phyloP scores from a whole-genome alignment of 2,329 filamentous ascomycete species.

The Westerdykella sp. region DNA sequence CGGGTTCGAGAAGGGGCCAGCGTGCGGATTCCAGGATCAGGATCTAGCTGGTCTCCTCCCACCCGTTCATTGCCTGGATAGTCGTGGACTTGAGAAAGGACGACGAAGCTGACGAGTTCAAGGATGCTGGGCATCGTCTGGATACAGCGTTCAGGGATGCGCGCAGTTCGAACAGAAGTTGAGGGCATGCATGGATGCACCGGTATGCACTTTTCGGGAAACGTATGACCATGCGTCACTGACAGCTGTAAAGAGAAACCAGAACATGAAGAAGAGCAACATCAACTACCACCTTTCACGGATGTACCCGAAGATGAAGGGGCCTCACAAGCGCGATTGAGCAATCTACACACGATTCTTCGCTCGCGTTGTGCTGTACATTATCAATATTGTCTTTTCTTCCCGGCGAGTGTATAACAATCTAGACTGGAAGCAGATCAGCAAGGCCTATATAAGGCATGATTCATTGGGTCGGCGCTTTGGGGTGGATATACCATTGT shows the following conservation, averaged over 20 bases:
- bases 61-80: neutral
- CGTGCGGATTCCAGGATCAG: neutral
- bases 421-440: neutral
- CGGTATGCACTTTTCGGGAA: constrained; percentile 47
- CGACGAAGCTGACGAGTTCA: constrained; percentile 16
- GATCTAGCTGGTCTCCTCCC: neutral
- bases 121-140: constrained; percentile 82
- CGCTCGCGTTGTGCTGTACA: constrained; percentile 25
- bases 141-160: constrained; percentile 59
- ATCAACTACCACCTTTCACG: constrained; percentile 90
- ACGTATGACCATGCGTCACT: neutral
- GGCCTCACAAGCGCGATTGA: constrained; percentile 61
- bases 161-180: constrained; percentile 55
- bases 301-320: constrained; percentile 66
- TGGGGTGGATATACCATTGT: constrained; percentile 10
- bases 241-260: constrained; percentile 45
- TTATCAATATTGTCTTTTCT: constrained; percentile 3
- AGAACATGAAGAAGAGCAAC: constrained; percentile 59
- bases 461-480: constrained; percentile 10
- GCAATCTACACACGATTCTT: neutral
- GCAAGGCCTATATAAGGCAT: constrained; percentile 1
- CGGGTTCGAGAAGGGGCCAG: neutral
- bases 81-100: neutral
- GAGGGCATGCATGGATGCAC: constrained; percentile 71
- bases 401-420: neutral